Evolutionary conservation across 768 basidiomycete genomes (phyloP).

Genomic region (Mycena haematopus): DNA sequence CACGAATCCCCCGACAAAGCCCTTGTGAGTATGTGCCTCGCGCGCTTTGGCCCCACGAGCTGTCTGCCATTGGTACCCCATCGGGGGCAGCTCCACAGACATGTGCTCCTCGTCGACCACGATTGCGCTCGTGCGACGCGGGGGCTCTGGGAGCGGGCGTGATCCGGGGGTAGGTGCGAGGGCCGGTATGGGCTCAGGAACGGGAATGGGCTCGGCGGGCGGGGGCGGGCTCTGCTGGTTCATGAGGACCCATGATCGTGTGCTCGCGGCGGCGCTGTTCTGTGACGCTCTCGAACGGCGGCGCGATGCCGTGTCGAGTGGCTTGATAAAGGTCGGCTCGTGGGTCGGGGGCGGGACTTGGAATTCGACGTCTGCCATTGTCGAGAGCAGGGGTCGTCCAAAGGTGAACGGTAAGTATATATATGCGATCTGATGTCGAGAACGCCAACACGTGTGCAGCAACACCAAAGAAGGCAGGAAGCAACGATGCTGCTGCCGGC

Average conservation of each 20-base stretch:
- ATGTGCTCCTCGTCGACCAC: constrained; percentile 22
- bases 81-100: constrained; percentile 12
- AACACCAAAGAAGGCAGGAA: constrained; percentile 19
- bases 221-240: constrained; percentile 24
- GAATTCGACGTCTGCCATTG: constrained; percentile 25
- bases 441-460: constrained; percentile 9
- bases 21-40: constrained; percentile 9
- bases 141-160: constrained; percentile 25
- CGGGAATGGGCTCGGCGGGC: constrained; percentile 19
- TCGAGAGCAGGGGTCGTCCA: not conserved
- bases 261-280: constrained; percentile 28
- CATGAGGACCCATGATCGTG: constrained; percentile 30
- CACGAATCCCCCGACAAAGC: constrained; percentile 30
- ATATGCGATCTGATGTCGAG: constrained; percentile 14
- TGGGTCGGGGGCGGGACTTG: not conserved
- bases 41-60: constrained; percentile 15
- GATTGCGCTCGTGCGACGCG: constrained; percentile 9
- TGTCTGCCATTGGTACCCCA: constrained; percentile 28
- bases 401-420: constrained; percentile 18
- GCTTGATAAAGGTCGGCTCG: constrained; percentile 16
- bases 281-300: constrained; percentile 22
- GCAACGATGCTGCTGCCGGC: no score
- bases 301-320: constrained; percentile 19
- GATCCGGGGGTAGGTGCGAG: constrained; percentile 3
- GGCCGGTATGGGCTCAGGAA: constrained; percentile 24